These are phyloP conservation scores for Leishmania amazonensis DNA, from an alignment of 208 protist species.

Conservation along the genomic window DNA sequence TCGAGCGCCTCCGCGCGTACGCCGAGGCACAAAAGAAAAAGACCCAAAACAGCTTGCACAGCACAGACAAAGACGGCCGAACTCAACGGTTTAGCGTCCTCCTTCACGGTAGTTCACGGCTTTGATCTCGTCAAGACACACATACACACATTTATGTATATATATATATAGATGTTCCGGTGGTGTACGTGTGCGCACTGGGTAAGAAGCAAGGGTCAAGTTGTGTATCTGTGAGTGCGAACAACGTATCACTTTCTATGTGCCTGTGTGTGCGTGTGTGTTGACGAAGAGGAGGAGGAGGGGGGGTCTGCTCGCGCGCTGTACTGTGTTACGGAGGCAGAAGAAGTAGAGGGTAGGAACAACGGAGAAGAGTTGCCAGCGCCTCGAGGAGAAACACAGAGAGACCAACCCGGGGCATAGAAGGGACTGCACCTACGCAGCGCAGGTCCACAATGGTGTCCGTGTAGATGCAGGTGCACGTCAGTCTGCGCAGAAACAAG, in stretches of 20 bases:
- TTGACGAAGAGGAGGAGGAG: neutral
- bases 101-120: neutral
- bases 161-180: neutral
- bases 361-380: neutral
- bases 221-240: neutral
- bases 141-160: too few species aligned
- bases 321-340: neutral
- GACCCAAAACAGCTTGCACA: neutral
- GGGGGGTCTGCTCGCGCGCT: neutral
- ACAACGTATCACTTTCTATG: neutral
- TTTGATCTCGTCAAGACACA: neutral
- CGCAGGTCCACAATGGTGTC: neutral
- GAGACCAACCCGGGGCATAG: neutral
- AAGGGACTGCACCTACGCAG: neutral
- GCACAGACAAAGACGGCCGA: neutral
- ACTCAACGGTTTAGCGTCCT: neutral
- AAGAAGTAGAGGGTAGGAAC: neutral
- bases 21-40: neutral
- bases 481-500: neutral
- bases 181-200: neutral
- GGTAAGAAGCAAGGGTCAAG: neutral
- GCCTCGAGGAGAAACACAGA: neutral
- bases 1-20: neutral
- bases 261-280: neutral
- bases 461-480: neutral